phyloP scores from a whole-genome alignment of 768 basidiomycete genomes.

The Cystobasidiopsis lactophilus region DNA sequence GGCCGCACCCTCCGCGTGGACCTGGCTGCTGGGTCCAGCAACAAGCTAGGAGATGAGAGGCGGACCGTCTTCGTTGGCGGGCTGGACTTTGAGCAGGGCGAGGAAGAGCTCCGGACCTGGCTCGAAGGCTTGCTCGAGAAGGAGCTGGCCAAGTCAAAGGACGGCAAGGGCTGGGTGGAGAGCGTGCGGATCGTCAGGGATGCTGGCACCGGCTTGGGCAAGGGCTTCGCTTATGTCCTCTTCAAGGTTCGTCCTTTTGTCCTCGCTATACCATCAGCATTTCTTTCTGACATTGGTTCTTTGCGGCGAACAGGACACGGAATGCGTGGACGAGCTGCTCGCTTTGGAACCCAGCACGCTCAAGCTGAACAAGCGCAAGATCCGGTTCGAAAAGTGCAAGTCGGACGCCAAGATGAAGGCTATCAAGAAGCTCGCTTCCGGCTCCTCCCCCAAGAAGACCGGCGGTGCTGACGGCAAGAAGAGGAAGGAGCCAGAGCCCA shows the following conservation, averaged over 20 bases:
- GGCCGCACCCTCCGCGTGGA: constrained; percentile 64
- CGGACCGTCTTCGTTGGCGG: constrained; percentile 75
- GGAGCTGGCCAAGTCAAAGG: constrained; percentile 27
- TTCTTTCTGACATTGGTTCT: not conserved
- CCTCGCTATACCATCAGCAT: not conserved
- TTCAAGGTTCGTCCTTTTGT: constrained; percentile 39
- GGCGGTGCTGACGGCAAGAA: not conserved
- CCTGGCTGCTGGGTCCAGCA: constrained; percentile 20
- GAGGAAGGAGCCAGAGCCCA: constrained; percentile 10
- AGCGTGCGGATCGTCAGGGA: constrained; percentile 69
- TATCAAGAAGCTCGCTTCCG: constrained; percentile 1
- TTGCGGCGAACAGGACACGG: constrained; percentile 40
- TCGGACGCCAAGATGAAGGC: constrained; percentile 29
- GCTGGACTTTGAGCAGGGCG: constrained; percentile 73
- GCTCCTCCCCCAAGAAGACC: not conserved
- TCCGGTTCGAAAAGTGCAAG: constrained; percentile 80
- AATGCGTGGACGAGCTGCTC: constrained; percentile 78
- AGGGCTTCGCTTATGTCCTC: constrained; percentile 84
- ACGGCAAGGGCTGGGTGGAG: constrained; percentile 18
- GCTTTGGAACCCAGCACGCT: constrained; percentile 53
- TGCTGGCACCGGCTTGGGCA: constrained; percentile 74
- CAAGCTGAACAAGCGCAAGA: constrained; percentile 77
- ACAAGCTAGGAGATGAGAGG: constrained; percentile 41
- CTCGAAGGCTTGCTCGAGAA: constrained; percentile 54
- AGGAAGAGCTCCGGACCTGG: constrained; percentile 67